Percentiles rank a stretch among this genome's conserved stretches.
phyloP scores from a whole-genome alignment of 1,139 yeast genomes.

The Suhomyces bribrorum region DNA sequence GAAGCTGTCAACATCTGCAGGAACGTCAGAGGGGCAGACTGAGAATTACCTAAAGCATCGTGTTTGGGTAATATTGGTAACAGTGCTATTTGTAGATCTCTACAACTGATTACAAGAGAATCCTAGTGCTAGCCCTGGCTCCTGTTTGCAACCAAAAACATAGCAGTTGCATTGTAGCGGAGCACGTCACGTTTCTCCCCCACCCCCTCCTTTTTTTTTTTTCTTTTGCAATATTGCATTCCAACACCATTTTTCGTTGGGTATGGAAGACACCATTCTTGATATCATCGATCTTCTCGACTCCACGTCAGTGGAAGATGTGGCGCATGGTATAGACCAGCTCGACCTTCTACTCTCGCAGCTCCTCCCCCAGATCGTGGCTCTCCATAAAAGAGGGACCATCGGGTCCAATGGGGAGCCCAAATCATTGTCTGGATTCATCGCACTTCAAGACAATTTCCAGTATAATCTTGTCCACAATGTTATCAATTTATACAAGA shows the following conservation, averaged over 20 bases:
- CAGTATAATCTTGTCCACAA: conserved; percentile 48
- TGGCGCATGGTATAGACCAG: conserved; percentile 18
- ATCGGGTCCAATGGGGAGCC: conserved; percentile 3
- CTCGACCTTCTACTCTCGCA: conserved; percentile 22
- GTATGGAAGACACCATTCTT: conserved; percentile 20
- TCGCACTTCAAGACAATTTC: conserved; percentile 52
- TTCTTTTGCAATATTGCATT: too few relatives aligned
- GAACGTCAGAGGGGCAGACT: too few relatives aligned
- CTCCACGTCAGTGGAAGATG: conserved; percentile 12
- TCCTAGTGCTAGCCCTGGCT: too few relatives aligned
- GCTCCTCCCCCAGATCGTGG: conserved; percentile 28
- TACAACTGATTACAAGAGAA: too few relatives aligned
- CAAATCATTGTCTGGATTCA: conserved; percentile 35
- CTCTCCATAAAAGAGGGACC: conserved; percentile 18
- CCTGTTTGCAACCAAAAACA: too few relatives aligned
- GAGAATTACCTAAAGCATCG: too few relatives aligned
- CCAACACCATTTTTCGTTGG: neutral
- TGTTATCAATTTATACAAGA: conserved; percentile 31
- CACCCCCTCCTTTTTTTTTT: too few relatives aligned
- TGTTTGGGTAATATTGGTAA: too few relatives aligned
- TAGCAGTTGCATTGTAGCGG: too few relatives aligned
- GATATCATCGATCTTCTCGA: conserved; percentile 21
- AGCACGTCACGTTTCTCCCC: too few relatives aligned
- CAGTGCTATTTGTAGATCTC: too few relatives aligned
- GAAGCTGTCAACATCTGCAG: too few relatives aligned